These are phyloP conservation scores for Cercospora beticola DNA, from an alignment of 2,329 filamentous ascomycete species.

Conservation along the genomic window DNA sequence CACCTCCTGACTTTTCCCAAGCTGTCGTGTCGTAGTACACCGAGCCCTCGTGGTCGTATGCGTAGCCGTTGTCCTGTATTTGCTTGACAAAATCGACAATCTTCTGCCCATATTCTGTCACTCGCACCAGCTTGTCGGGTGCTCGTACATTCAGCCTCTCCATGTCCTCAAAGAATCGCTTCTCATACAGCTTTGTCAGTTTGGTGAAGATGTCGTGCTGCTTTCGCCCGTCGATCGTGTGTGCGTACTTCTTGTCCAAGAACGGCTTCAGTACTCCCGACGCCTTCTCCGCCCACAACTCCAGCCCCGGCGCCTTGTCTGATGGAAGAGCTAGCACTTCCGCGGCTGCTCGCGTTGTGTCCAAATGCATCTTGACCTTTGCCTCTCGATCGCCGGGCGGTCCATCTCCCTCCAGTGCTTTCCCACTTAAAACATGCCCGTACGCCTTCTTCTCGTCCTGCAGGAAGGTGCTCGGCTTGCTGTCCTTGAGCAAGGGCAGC, in stretches of 20 bases:
- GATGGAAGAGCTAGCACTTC: slow-evolving; percentile 46
- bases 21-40: slow-evolving; percentile 91
- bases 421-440: slow-evolving; percentile 55
- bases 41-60: slow-evolving; percentile 68
- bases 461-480: slow-evolving; percentile 50
- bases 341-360: slow-evolving; percentile 57
- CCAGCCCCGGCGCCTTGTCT: slow-evolving; percentile 30
- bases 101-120: slow-evolving; percentile 88
- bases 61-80: slow-evolving; percentile 82
- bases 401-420: slow-evolving; percentile 53
- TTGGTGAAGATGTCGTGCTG: slow-evolving; percentile 80
- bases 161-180: slow-evolving; percentile 88
- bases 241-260: slow-evolving; percentile 65
- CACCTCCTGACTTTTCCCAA: slow-evolving; percentile 81
- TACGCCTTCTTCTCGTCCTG: slow-evolving; percentile 53
- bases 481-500: slow-evolving; percentile 51
- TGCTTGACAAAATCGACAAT: slow-evolving; percentile 82
- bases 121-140: slow-evolving; percentile 78
- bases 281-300: slow-evolving; percentile 56
- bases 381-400: slow-evolving; percentile 71
- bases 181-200: slow-evolving; percentile 81
- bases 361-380: slow-evolving; percentile 87
- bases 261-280: slow-evolving; percentile 77
- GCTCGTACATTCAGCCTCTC: slow-evolving; percentile 77
- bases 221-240: slow-evolving; percentile 54